A percentile compares a stretch with the other conserved stretches of the same genome.
Conservation (phyloP, 2,329 filamentous ascomycete species). For the Penicillium fuscoglaucum region DNA sequence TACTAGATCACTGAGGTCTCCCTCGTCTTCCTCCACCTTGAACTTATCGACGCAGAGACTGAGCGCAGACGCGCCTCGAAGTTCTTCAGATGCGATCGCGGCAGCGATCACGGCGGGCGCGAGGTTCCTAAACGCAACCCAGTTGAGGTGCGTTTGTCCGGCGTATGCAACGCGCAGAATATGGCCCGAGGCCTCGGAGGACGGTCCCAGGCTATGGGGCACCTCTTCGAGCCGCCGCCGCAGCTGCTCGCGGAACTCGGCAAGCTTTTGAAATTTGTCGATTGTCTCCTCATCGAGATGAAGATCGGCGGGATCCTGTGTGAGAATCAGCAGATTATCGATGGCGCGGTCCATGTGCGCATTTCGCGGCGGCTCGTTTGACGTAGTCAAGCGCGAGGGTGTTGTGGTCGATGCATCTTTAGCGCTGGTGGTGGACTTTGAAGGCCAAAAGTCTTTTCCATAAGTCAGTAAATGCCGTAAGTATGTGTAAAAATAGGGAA, state of each 20-base stretch:
- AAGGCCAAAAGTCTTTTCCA: no score
- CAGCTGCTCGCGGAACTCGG: conserved; percentile 11
- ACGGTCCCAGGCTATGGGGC: conserved; percentile 11
- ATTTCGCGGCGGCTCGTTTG: conserved; percentile 5
- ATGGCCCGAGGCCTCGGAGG: neutral
- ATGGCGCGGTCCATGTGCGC: conserved; percentile 5
- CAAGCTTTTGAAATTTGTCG: conserved; percentile 9
- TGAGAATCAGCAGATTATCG: conserved; percentile 18
- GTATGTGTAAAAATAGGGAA: no score
- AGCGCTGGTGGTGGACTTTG: no score
- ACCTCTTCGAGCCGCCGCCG: conserved; percentile 16
- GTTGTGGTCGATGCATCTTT: no score
- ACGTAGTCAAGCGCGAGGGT: no score
- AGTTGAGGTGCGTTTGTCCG: conserved; percentile 16
- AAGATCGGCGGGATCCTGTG: conserved; percentile 4
- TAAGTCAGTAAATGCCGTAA: no score
- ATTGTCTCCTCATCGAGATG: conserved; percentile 7
- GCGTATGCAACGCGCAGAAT: conserved; percentile 16
- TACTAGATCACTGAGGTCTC: conserved; percentile 7
- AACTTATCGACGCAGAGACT: conserved; percentile 14
- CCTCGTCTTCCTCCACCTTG: neutral
- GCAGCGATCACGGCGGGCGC: conserved; percentile 11
- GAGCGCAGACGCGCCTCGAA: conserved; percentile 18
- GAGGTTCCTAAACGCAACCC: conserved; percentile 15
- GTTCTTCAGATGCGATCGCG: conserved; percentile 15